Evolutionary conservation across 345 rosid species (phyloP).

Genomic region (Aegle marmelos): DNA sequence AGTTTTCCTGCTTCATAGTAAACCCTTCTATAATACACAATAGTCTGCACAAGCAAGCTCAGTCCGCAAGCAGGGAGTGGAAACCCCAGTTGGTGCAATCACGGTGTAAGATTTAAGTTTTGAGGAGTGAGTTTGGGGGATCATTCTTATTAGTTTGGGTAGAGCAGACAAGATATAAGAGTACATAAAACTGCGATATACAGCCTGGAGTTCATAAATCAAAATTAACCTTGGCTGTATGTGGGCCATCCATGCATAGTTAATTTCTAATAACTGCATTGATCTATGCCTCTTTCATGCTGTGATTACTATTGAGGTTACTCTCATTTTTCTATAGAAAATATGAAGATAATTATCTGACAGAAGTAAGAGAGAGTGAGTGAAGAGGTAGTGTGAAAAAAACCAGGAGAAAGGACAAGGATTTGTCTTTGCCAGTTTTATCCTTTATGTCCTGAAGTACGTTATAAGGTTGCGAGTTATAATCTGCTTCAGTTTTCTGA

Average conservation of each 20-base stretch:
- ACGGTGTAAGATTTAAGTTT: background rate
- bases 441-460: background rate
- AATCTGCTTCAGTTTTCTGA: background rate
- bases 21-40: background rate
- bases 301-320: background rate
- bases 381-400: background rate
- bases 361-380: background rate
- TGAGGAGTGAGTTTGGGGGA: background rate
- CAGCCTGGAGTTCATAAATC: background rate
- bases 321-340: background rate
- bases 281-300: background rate
- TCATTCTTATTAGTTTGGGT: background rate
- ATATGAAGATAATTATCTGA: background rate
- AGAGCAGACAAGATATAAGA: background rate
- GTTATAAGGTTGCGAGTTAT: no score
- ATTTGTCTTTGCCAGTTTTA: background rate
- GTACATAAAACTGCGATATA: no score
- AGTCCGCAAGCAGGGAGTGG: no score
- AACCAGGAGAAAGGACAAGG: background rate
- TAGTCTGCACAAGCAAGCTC: no score
- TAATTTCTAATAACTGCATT: background rate
- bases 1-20: constrained; percentile 19
- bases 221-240: background rate
- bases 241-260: background rate
- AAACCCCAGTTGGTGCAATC: background rate